Percentiles rank a stretch among this genome's conserved stretches.
Conservation (phyloP, 2,329 filamentous ascomycete species). For the Fusarium sp. region DNA sequence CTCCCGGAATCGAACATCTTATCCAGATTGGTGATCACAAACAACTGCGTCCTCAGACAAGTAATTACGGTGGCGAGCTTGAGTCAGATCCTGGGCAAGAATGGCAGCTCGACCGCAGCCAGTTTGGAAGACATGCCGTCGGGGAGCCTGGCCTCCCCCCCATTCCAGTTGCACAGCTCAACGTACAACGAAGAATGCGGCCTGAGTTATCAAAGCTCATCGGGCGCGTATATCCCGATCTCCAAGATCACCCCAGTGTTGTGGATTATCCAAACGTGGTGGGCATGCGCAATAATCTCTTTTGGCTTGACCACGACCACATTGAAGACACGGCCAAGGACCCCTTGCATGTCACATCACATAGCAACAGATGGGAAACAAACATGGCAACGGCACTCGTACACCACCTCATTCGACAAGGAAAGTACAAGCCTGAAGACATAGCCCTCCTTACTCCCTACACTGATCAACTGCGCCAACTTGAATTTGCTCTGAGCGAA, state of each 20-base stretch:
- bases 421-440: constrained; percentile 69
- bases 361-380: constrained; percentile 72
- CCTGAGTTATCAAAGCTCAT: constrained; percentile 73
- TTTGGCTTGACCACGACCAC: constrained; percentile 73
- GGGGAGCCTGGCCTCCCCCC: constrained; percentile 42
- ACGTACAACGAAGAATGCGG: constrained; percentile 76
- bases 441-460: constrained; percentile 82
- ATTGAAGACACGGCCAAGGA: constrained; percentile 57
- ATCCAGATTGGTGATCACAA: constrained; percentile 75
- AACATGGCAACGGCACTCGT: constrained; percentile 75
- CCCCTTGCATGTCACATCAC: constrained; percentile 60
- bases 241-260: constrained; percentile 65
- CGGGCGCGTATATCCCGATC: constrained; percentile 69
- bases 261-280: constrained; percentile 62
- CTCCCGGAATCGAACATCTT: constrained; percentile 69
- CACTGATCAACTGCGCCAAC: constrained; percentile 67
- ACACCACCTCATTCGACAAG: constrained; percentile 76
- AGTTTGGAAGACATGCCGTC: constrained; percentile 49
- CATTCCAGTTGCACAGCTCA: constrained; percentile 58
- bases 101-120: constrained; percentile 58
- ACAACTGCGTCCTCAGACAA: constrained; percentile 71
- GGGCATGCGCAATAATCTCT: constrained; percentile 68
- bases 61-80: constrained; percentile 63
- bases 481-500: constrained; percentile 61
- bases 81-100: constrained; percentile 29